Base-by-base conservation (phyloP, 768 basidiomycete species). In the Daedaleopsis nitida region DNA sequence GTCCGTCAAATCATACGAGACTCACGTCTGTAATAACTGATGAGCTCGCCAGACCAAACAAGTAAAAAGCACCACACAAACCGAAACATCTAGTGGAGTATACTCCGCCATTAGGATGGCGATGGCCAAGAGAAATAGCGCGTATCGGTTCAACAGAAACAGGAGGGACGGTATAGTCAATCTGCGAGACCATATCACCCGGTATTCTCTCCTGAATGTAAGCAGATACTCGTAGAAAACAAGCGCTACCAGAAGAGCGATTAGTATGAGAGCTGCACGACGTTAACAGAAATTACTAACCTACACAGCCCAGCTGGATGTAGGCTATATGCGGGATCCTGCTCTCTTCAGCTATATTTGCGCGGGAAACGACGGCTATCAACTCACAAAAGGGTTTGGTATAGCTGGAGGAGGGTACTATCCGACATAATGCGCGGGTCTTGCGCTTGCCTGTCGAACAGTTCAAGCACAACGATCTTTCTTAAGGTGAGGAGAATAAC, bases 211-310 rank as follows among this genome's bases (percentile, higher is more conserved):
- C 5, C 34, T 38, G 23, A 60, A 42, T 3, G 65, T 62, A 39
- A 66, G 45, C 21, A 59, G 12, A 39, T 64, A 51, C n/a, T 66
- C 65, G 34, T 59, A 66, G 12, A 64, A 7, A 16, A 62, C 32
- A 17, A 65, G 44, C 8, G 44, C 64, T 65, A 19, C 12, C 5
- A 35, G 17, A 35, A 39, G 13, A 54, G 35, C 43, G 16, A 14
- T 17, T 23, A n/a, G 11, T 13, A 43, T 21, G 17, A 19, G 17
- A 38, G 7, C 2, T 1, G 8, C 13, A 23, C 27, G 32, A 7
- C 11, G n/a, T 23, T n/a, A 11, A 21, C 44, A 14, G n/a, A 43
- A 14, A 43, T 43, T 43, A n/a, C 13, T 0, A 1, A 43, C 59
- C 11, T 19, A 60, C 59, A 47, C 34, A 55, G 35, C 48, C 53